These are phyloP conservation scores for Actinomucor elegans DNA, from an alignment of 371 early-diverging fungal genomes.

Conservation along the genomic window DNA sequence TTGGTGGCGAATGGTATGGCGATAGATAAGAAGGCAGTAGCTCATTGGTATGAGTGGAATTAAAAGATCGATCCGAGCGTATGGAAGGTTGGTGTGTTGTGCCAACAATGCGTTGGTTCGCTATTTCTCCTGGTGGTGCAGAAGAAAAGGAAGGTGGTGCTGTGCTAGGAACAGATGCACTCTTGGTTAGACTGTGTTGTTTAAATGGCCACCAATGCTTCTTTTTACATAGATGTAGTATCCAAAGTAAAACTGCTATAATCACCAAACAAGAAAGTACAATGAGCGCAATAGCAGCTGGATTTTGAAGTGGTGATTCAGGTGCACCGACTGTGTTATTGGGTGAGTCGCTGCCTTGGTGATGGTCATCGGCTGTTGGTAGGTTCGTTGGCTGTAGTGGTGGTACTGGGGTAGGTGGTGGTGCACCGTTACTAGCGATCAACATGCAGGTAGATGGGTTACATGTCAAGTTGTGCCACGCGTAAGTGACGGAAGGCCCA, in stretches of 20 bases:
- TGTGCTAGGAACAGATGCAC: constrained; percentile 23
- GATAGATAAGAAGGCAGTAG: constrained; percentile 38
- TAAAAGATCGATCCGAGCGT: constrained; percentile 17
- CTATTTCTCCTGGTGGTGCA: constrained; percentile 24
- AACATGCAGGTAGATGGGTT: constrained; percentile 33
- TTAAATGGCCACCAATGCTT: constrained; percentile 10
- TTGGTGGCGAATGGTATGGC: constrained; percentile 39
- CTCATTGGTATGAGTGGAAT: constrained; percentile 15
- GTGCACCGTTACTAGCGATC: constrained; percentile 13
- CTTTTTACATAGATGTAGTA: constrained; percentile 11
- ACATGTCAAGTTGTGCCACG: constrained; percentile 45
- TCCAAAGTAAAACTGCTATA: constrained; percentile 21
- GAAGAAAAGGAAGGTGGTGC: constrained; percentile 42
- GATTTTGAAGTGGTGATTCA: constrained; percentile 17
- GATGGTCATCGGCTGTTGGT: not conserved
- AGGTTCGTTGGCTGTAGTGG: not conserved
- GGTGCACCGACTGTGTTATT: not conserved
- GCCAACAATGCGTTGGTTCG: too few species aligned
- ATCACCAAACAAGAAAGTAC: constrained; percentile 25
- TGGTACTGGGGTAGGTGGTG: constrained; percentile 19
- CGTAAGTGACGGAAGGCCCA: constrained; percentile 24
- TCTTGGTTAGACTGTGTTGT: not conserved
- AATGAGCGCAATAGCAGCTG: constrained; percentile 28
- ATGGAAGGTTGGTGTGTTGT: not conserved
- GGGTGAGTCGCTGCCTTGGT: not conserved